Evolutionary conservation across 176 grass and related monocot species (phyloP), one percentile per base, ranked within the genome.

Genomic region (Pharus latifolius): DNA sequence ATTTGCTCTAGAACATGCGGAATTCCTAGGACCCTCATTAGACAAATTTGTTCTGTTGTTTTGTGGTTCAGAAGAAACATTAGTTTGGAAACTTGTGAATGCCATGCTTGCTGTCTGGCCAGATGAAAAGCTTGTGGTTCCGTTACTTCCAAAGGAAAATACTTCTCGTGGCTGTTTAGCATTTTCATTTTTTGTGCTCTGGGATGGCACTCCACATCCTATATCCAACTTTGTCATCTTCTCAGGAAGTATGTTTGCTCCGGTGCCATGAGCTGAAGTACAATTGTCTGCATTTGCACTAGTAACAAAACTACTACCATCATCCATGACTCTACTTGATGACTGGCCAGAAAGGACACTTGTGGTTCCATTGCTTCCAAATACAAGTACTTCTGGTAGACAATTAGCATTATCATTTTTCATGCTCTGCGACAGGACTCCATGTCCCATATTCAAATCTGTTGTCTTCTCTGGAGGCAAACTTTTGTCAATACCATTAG

Each of bases 221-320:
- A 74, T 80, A 56, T 83, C 81, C 78, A 90, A 75, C n/a, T 80
- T 78, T 69, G 78, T 79, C 67, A 79, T 82, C 56, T 82, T 83
- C 23, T 78, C 89, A n/a, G 81, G 67, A 61, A 93, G 79, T 30
- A 34, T 35, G 44, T 60, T 49, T 17, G 56, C 67, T 26, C 10
- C 4, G 7, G 38, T 65, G 74, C 31, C 50, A 81, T 47, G 32
- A 69, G 60, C 38, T 54, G 72, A 74, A 48, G 40, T 78, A 10
- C 47, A 62, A 58, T 49, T 27, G 26, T 54, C 54, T 70, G 17
- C 41, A 75, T 70, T 75, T 65, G 56, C 56, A 79, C 37, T 41
- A 64, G 19, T 63, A 30, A 51, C 53, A 62, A 52, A 82, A 45
- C 67, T 80, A 18, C 7, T 42, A 38, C 34, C 24, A 29, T 70